Evolutionary conservation across 768 basidiomycete genomes (phyloP).

Genomic region (Tylopilus cervinicoccineus): DNA sequence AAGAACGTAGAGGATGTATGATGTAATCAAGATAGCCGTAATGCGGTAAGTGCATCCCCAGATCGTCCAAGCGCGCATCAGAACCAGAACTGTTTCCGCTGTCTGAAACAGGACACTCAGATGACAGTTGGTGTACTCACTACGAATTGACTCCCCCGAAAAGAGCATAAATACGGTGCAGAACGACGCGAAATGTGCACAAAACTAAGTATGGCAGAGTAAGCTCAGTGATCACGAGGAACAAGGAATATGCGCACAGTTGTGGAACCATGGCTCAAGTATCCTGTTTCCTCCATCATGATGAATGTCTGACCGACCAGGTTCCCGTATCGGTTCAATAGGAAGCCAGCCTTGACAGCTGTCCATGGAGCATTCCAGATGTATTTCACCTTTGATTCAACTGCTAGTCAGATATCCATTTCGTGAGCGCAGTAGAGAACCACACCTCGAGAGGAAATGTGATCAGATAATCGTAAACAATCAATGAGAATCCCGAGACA

Average conservation of each 20-base stretch:
- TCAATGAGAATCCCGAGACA: background rate
- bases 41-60: constrained; percentile 9
- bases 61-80: constrained; percentile 24
- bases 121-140: constrained; percentile 5
- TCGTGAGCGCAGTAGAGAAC: background rate
- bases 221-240: background rate
- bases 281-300: background rate
- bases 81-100: constrained; percentile 16
- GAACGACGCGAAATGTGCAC: background rate
- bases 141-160: constrained; percentile 19
- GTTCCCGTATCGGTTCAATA: background rate
- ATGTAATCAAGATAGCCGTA: background rate
- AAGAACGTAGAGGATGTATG: constrained; percentile 10
- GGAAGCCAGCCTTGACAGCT: background rate
- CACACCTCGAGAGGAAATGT: background rate
- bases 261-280: background rate
- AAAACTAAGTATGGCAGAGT: background rate
- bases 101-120: background rate
- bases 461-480: background rate
- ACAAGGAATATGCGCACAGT: background rate
- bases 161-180: constrained; percentile 1
- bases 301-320: background rate
- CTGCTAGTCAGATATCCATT: background rate
- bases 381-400: background rate
- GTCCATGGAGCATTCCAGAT: background rate